phyloP scores from a whole-genome alignment of 371 early-diverging fungal genomes.

The Apophysomyces elegans region DNA sequence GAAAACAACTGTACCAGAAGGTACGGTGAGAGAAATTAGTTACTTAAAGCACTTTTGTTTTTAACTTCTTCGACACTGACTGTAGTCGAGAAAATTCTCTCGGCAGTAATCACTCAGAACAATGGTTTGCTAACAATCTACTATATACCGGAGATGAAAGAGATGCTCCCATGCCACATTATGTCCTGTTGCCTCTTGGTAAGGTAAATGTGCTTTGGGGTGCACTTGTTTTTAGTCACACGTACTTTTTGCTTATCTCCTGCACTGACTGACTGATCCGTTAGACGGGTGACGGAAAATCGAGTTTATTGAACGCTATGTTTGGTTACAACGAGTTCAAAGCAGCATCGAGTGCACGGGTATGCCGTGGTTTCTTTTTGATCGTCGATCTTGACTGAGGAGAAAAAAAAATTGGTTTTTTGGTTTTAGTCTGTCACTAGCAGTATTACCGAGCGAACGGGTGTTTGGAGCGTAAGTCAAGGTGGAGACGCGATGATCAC shows the following conservation, averaged over 20 bases:
- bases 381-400: background rate
- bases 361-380: slow-evolving; percentile 19
- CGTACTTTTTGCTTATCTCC: slow-evolving; percentile 25
- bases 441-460: slow-evolving; percentile 53
- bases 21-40: background rate
- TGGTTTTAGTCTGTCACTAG: slow-evolving; percentile 49
- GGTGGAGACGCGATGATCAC: slow-evolving; percentile 44
- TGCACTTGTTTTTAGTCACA: slow-evolving; percentile 11
- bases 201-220: slow-evolving; percentile 15
- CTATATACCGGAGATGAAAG: background rate
- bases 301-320: slow-evolving; percentile 53
- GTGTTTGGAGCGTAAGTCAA: slow-evolving; percentile 42
- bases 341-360: slow-evolving; percentile 51
- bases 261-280: too few relatives aligned
- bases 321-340: slow-evolving; percentile 51
- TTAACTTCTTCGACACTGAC: too few relatives aligned
- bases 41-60: background rate
- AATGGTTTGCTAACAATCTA: background rate
- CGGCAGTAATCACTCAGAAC: background rate
- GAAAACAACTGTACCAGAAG: background rate
- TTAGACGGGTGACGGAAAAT: slow-evolving; percentile 50
- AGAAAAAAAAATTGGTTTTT: background rate
- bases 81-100: background rate
- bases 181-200: slow-evolving; percentile 29
- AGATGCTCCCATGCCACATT: slow-evolving; percentile 21